Conservation (phyloP, 2,329 filamentous ascomycete genomes). For the Pyricularia pennisetigena region DNA sequence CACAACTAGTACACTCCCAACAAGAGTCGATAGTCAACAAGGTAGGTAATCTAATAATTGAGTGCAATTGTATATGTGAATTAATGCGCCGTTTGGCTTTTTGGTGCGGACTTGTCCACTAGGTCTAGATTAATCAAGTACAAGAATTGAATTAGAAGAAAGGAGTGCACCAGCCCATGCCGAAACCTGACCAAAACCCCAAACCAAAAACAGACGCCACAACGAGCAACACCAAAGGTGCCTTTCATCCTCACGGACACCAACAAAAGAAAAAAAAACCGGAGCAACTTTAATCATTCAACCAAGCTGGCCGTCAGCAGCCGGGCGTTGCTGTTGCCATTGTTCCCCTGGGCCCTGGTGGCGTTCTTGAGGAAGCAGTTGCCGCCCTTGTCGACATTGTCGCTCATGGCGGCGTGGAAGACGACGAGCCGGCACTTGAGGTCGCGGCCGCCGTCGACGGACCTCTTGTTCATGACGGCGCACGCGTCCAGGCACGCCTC, state of each 20-base stretch:
- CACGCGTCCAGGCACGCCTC: not conserved
- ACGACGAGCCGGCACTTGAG: conserved; percentile 2
- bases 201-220: no score
- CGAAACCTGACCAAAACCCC: not conserved
- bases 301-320: not conserved
- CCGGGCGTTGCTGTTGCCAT: not conserved
- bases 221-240: no score
- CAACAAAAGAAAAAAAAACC: not conserved
- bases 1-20: no score
- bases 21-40: no score
- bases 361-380: conserved; percentile 4
- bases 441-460: not conserved
- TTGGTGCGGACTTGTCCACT: not conserved
- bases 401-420: not conserved
- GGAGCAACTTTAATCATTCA: no score
- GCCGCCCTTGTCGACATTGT: not conserved
- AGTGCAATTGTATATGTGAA: not conserved
- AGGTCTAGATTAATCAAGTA: not conserved
- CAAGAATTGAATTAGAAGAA: not conserved
- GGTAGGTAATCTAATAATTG: not conserved
- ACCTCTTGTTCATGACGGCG: not conserved
- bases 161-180: not conserved
- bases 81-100: not conserved
- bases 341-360: not conserved
- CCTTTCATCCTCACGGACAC: no score